A percentile compares a stretch with the other conserved stretches of the same genome.
phyloP scores from a whole-genome alignment of 305 asterid species.

The Andrographis paniculata region DNA sequence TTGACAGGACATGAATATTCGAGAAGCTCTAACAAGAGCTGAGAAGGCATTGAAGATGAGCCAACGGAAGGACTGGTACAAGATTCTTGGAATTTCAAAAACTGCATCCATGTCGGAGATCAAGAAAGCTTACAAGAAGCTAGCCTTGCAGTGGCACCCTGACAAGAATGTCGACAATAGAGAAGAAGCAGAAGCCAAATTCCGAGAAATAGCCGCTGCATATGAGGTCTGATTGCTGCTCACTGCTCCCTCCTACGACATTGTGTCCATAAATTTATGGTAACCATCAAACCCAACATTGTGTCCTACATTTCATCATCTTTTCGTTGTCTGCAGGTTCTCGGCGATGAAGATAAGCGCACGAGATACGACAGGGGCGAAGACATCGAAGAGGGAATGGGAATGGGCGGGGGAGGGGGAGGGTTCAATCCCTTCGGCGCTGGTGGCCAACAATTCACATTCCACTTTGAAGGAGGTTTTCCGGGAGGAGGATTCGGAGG shows the following conservation, averaged over 20 bases:
- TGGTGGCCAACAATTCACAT: slow-evolving; percentile 61
- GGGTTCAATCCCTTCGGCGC: slow-evolving; percentile 69
- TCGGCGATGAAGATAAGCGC: slow-evolving; percentile 80
- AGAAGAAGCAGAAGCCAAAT: slow-evolving; percentile 88
- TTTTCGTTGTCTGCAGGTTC: slow-evolving; percentile 32
- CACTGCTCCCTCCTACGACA: too few species aligned
- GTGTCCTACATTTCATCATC: not conserved
- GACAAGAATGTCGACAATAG: slow-evolving; percentile 76
- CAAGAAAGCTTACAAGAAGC: slow-evolving; percentile 92
- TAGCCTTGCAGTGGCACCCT: slow-evolving; percentile 82
- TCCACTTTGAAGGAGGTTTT: slow-evolving; percentile 67
- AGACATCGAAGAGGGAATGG: slow-evolving; percentile 65
- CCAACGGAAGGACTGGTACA: slow-evolving; percentile 94
- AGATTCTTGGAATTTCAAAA: slow-evolving; percentile 74
- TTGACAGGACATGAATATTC: slow-evolving; percentile 59
- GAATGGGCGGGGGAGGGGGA: slow-evolving; percentile 80
- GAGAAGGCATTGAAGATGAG: slow-evolving; percentile 75
- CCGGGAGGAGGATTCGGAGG: slow-evolving; percentile 70
- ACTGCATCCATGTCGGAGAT: slow-evolving; percentile 68
- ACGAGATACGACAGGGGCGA: slow-evolving; percentile 73
- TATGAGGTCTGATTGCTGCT: slow-evolving; percentile 51
- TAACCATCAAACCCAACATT: not conserved
- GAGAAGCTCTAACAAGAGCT: slow-evolving; percentile 64
- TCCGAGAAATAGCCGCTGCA: slow-evolving; percentile 95
- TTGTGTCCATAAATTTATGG: too few species aligned